Evolutionary conservation across 176 grass and related monocot genomes (phyloP), one percentile per base, ranked within the genome.

Genomic region (Juncus inflexus): DNA sequence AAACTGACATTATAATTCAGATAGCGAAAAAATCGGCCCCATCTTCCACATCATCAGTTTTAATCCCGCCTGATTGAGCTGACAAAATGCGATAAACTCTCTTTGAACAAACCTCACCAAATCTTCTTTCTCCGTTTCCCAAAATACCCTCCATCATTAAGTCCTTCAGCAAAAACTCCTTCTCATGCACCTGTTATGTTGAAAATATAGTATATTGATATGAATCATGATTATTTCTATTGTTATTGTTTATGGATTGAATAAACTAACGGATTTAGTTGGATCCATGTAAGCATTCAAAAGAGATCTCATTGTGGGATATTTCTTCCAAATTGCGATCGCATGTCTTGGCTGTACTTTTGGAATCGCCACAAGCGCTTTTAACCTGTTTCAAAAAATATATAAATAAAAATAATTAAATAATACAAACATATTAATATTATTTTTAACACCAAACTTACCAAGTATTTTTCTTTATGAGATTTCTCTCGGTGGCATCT

Each of bases 201-300:
- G 19, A 71, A 3, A 69, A 12, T 38, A 71, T 51, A 40, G 14
- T 36, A 28, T 28, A 1, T 28, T 28, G 19, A 28, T 28, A 28
- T 28, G 19, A 28, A 28, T 28, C 19, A 28, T 0, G 19, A 28
- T 28, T 28, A 28, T 28, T 28, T 1, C 19, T 28, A 28, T 28
- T 28, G 19, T 28, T 28, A 28, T 28, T 28, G 19, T 28, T 28
- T 28, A 28, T 28, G 19, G 19, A 28, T 28, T 6, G 43, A 47
- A 47, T 47, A 47, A 65, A 85, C 88, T 84, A 64, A 99, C 94
- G 5, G 80, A 82, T 90, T 79, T 92, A 40, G 2, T 61, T 57
- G 80, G 61, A 78, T 92, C 94, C 88, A 99, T 89, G 42, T 99
- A 92, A 35, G 84, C 85, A 28, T 82, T 92, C 72, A 92, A 66